Evolutionary conservation across 148 eudicot species (phyloP).

Genomic region (Drosera capensis): DNA sequence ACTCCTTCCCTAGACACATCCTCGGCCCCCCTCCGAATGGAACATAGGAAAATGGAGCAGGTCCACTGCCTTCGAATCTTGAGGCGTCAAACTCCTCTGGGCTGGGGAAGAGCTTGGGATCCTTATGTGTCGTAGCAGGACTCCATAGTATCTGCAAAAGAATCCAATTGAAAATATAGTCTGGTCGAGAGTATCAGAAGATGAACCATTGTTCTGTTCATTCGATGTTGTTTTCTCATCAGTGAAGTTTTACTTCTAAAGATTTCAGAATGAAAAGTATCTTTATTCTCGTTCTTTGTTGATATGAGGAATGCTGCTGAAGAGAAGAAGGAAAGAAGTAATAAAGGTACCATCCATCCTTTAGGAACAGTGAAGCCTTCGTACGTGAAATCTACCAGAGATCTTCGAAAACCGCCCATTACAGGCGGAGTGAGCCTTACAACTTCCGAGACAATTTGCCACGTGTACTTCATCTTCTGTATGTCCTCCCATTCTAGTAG

Average conservation of each 20-base stretch:
- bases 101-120: slow-evolving; percentile 24
- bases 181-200: neutral
- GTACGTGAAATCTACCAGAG: slow-evolving; percentile 19
- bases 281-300: too few species aligned
- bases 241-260: neutral
- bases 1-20: slow-evolving; percentile 57
- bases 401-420: slow-evolving; percentile 20
- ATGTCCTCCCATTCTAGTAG: slow-evolving; percentile 18
- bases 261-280: neutral
- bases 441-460: slow-evolving; percentile 26
- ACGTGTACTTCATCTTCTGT: slow-evolving; percentile 24
- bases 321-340: too few species aligned
- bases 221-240: neutral
- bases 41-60: slow-evolving; percentile 43
- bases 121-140: slow-evolving; percentile 35
- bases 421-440: slow-evolving; percentile 25
- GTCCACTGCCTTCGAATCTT: slow-evolving; percentile 40
- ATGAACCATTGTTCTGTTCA: neutral
- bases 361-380: slow-evolving; percentile 26
- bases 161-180: neutral
- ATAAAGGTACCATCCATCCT: slow-evolving; percentile 32
- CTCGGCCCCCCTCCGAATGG: slow-evolving; percentile 69
- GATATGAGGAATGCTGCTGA: too few species aligned
- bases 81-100: slow-evolving; percentile 45
- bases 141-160: slow-evolving; percentile 37